These are phyloP conservation scores for Pythium chondricola DNA, from an alignment of 352 stramenopile species.

Conservation along the genomic window DNA sequence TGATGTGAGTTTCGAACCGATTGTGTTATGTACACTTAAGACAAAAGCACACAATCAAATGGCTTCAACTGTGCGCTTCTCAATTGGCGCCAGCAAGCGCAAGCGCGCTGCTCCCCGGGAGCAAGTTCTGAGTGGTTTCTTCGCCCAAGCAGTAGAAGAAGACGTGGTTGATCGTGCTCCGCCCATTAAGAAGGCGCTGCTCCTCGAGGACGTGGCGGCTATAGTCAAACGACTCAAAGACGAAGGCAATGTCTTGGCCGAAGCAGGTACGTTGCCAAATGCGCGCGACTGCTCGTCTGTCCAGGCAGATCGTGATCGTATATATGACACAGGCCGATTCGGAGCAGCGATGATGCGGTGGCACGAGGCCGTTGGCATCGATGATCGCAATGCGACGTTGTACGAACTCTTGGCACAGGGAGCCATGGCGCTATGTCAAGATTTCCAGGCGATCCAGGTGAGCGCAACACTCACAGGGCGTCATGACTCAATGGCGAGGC, in stretches of 20 bases:
- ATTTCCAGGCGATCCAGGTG: constrained; percentile 68
- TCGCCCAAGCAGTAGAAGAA: constrained; percentile 9
- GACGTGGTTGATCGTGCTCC: background rate
- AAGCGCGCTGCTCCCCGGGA: too few species aligned
- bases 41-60: background rate
- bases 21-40: background rate
- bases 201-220: constrained; percentile 45
- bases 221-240: constrained; percentile 61
- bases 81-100: constrained; percentile 15
- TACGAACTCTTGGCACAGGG: constrained; percentile 72
- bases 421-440: constrained; percentile 57
- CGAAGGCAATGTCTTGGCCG: constrained; percentile 75
- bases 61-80: constrained; percentile 4
- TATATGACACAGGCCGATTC: constrained; percentile 21
- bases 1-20: background rate
- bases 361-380: constrained; percentile 45
- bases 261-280: constrained; percentile 33
- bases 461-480: too few species aligned
- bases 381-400: constrained; percentile 37
- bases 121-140: too few species aligned
- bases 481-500: too few species aligned
- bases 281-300: too few species aligned
- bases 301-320: too few species aligned
- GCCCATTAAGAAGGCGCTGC: constrained; percentile 14
- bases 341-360: constrained; percentile 59